Evolutionary conservation across 495 filamentous ascomycete species (phyloP), one percentile per base, ranked within the genome.

Genomic region (Pseudevernia furfuracea): DNA sequence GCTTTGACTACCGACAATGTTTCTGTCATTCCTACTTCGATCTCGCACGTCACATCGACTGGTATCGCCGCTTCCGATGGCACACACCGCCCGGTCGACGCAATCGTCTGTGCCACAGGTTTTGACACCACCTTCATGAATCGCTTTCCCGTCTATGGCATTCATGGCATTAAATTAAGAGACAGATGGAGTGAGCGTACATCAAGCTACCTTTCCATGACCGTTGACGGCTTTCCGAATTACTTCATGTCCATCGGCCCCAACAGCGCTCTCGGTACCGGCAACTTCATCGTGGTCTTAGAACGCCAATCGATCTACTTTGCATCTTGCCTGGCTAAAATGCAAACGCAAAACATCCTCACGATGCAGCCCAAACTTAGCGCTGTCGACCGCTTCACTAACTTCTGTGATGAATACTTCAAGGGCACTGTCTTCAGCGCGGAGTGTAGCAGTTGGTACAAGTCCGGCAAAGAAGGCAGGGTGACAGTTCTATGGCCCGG

Each of bases 381-480:
- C 43, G 87, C 85, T 0, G 75, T 85, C 0, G 83, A 87, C 62
- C 85, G 87, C 56, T 89, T 87, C 65, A 72, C 85, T 43, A 77
- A 81, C 38, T 85, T 85, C 71, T 79, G 77, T 48, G 84, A 87
- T 70, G 74, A 79, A 10, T 88, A 86, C 71, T 87, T 87, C 70
- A 75, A 76, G 11, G 78, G 77, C 28, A 87, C 84, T 5, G 86
- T 87, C 4, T 78, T 84, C 73, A 78, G 82, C 0, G 82, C 84
- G 43, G 80, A 82, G 63, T 91, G 88, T 73, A 82, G 81, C 56
- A 85, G 81, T 4, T 91, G 88, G 88, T 87, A 87, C 69, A 89
- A 89, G 49, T 78, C 85, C 58, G 85, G 85, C 0, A 70, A 75
- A 14, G 84, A 83, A 0, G 78, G 76, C 3, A 70, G 81, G 30